A percentile compares a stretch with the other conserved stretches of the same genome.
phyloP scores from a whole-genome alignment of 306 rosid genomes.

The Cyclanthera cordifolia region DNA sequence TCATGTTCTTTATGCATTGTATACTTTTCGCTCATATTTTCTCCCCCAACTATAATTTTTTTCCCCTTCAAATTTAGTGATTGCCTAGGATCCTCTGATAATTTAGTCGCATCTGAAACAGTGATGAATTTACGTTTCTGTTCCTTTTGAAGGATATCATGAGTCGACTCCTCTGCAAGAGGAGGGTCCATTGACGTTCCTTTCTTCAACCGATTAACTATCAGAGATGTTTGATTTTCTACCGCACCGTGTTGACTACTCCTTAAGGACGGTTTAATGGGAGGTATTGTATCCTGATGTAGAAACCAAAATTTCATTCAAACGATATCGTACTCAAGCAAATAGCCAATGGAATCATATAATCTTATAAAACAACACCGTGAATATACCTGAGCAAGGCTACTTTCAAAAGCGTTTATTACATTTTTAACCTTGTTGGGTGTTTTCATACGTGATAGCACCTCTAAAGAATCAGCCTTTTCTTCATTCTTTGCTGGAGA shows the following conservation, averaged over 20 bases:
- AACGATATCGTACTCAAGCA: conserved; percentile 1
- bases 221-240: conserved; percentile 19
- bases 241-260: conserved; percentile 19
- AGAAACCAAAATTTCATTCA: conserved; percentile 12
- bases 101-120: conserved; percentile 5
- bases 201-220: conserved; percentile 15
- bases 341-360: conserved; percentile 9
- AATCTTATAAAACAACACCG: conserved; percentile 9
- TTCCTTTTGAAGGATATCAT: conserved; percentile 11
- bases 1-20: conserved; percentile 13
- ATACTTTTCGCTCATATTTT: conserved; percentile 13
- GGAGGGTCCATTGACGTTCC: conserved; percentile 11
- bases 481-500: conserved; percentile 19
- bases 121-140: conserved; percentile 14
- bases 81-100: conserved; percentile 9
- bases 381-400: conserved; percentile 49
- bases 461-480: conserved; percentile 13
- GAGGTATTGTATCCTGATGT: conserved; percentile 48
- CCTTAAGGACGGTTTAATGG: conserved; percentile 33
- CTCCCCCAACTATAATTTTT: conserved; percentile 18
- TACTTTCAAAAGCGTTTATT: conserved; percentile 66
- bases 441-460: conserved; percentile 16
- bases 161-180: conserved; percentile 17
- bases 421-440: conserved; percentile 53
- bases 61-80: conserved; percentile 1